These are phyloP conservation scores for Arabidopsis thaliana DNA, from an alignment of 345 rosid species.

Conservation along the genomic window TAIR10.1 NC_003076.8:2533501-2534000, in stretches of 20 bases:
- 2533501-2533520: slow-evolving; percentile 32
- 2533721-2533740: slow-evolving; percentile 45
- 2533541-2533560: slow-evolving; percentile 34
- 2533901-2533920: slow-evolving; percentile 45
- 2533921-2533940: slow-evolving; percentile 45
- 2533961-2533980: neutral
- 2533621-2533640: slow-evolving; percentile 40
- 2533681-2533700: slow-evolving; percentile 65
- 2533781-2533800: slow-evolving; percentile 49
- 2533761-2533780: slow-evolving; percentile 35
- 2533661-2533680: slow-evolving; percentile 53
- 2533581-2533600: neutral
- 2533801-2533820: slow-evolving; percentile 32
- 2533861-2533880: slow-evolving; percentile 34
- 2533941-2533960: neutral
- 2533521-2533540: slow-evolving; percentile 38
- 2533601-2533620: slow-evolving; percentile 30
- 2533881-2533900: slow-evolving; percentile 49
- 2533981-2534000: slow-evolving; percentile 18
- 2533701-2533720: slow-evolving; percentile 55
- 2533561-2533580: slow-evolving; percentile 18
- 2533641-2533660: slow-evolving; percentile 35
- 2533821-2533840: slow-evolving; percentile 42
- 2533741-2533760: slow-evolving; percentile 23
- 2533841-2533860: slow-evolving; percentile 35